Evolutionary conservation across 441 rosid species (phyloP), one percentile per base, ranked within the genome.

Genomic region (Erodium chrysanthum): DNA sequence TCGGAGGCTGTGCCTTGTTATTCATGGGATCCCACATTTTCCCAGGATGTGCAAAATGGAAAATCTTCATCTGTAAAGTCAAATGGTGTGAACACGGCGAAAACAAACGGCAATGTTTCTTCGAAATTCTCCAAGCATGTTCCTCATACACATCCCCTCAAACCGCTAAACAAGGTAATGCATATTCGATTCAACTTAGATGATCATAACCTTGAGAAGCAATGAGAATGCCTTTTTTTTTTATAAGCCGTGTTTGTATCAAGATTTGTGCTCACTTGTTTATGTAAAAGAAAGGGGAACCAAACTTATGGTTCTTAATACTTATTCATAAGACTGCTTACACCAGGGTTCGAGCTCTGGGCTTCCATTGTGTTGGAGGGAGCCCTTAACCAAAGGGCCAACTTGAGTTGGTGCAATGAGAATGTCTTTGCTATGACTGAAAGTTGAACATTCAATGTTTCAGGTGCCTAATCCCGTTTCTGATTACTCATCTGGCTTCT

Each of bases 81-180:
- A 11, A 56, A 56, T 56, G 62, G 62, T 20, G 27, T 65, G 33
- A 73, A 73, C 76, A 25, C 77, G 20, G 27, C 17, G 48, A 80
- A 75, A 78, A 64, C 79, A 65, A 82, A 76, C 70, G 80, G 74
- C 52, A 71, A 71, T 44, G 59, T 48, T 6, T n/a, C 69, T 56
- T 72, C 74, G 64, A 82, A 76, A 66, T 69, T 76, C 73, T 64
- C 79, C 21, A 69, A 68, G 68, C 66, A 80, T 60, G 62, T 60
- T 60, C 64, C 75, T 12, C 58, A 73, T 63, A 0, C 75, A 8
- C 82, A 77, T 62, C 74, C 74, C 66, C 58, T 15, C 52, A 80
- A 77, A 77, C 78, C 77, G 5, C 60, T 68, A 63, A 76, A 68
- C 75, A 85, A 85, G 89, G 90, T 85, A 75, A 22, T 6, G 27